Evolutionary conservation across 805 yeast genomes (phyloP), one percentile per base, ranked within the genome.

Genomic region (Candida tibetensis): DNA sequence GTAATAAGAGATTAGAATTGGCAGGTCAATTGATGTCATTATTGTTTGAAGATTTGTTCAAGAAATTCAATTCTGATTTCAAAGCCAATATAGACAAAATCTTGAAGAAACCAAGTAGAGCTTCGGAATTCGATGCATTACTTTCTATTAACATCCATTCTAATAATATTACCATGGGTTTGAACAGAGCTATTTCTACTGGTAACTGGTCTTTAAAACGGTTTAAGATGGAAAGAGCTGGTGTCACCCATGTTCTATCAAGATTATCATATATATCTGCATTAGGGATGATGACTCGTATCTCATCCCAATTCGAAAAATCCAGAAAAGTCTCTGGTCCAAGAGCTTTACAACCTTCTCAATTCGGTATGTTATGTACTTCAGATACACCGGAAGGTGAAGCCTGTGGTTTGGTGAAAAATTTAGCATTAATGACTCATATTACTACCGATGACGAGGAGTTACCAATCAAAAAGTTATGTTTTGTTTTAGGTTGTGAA

Each of bases 341-440:
- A 35, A 85, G 99, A 76, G 97, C 99, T 12, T 74, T 93, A 48
- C 99, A 93, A 64, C 99, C 99, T 8, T 93, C 99, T 2, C 99
- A 93, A 68, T 93, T 93, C 62, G 99, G 99, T 59, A 93, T 93
- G 98, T 73, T 93, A 43, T 93, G 99, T 72, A 88, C 98, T 5
- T 86, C 98, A 0, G 99, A 93, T 76, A 93, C 99, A 0, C 99
- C 99, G 1, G 99, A 93, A 76, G 99, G 99, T 74, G 99, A 93
- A 66, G 99, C 99, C 0, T 93, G 99, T 79, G 99, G 99, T 57
- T 76, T 93, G 62, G 99, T 93, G 26, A 93, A 93, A 66, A 93
- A 93, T 58, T 71, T 93, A 60, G 99, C 99, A 1, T 73, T 93
- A 32, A 93, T 93, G 99, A 93, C 99, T 8, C 99, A 93, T 64